Evolutionary conservation across 306 rosid genomes (phyloP).

Genomic region (Lathyrus aphaca): DNA sequence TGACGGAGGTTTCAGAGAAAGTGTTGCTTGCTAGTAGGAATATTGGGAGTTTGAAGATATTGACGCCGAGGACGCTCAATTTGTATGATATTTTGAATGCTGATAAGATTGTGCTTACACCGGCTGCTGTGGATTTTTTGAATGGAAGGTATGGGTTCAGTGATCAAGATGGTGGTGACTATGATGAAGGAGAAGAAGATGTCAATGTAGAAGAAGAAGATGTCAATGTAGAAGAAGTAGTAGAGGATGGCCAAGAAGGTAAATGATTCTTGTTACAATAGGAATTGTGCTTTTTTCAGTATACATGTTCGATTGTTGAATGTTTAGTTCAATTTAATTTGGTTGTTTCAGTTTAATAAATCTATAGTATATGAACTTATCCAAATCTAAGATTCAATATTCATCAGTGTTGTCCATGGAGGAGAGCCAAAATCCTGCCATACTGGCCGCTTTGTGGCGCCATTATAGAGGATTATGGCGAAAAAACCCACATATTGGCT

Average conservation of each 20-base stretch:
- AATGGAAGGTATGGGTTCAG: slow-evolving; percentile 71
- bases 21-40: slow-evolving; percentile 78
- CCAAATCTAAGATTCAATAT: no score
- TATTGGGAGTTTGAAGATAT: slow-evolving; percentile 75
- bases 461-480: no score
- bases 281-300: no score
- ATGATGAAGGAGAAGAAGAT: slow-evolving; percentile 8
- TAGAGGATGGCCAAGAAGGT: slow-evolving; percentile 48
- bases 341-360: no score
- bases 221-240: slow-evolving; percentile 39
- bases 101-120: slow-evolving; percentile 80
- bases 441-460: no score
- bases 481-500: no score
- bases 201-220: slow-evolving; percentile 33
- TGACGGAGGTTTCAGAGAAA: slow-evolving; percentile 70
- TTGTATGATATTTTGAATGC: slow-evolving; percentile 84
- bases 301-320: no score
- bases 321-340: no score
- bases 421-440: no score
- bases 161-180: slow-evolving; percentile 48
- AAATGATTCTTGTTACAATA: slow-evolving; percentile 8
- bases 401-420: no score
- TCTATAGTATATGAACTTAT: no score
- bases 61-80: slow-evolving; percentile 90
- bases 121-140: slow-evolving; percentile 72